Conservation (phyloP, 2,329 filamentous ascomycete species). For the Magnaporthiopsis incrustans region DNA sequence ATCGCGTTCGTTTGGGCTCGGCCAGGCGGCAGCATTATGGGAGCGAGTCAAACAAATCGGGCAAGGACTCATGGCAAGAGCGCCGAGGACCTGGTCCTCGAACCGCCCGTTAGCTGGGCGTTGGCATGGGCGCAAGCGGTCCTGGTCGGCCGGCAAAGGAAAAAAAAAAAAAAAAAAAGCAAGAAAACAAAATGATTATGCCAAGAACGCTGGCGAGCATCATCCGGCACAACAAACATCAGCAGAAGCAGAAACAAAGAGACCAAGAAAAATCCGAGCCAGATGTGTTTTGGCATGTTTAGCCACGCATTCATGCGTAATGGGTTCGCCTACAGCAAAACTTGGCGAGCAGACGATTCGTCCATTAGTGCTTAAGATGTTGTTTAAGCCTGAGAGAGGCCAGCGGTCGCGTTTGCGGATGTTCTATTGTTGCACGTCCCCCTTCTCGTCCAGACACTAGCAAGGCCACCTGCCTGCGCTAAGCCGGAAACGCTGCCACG, state of each 20-base stretch:
- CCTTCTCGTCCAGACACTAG: no score
- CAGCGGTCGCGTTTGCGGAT: neutral
- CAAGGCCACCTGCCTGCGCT: no score
- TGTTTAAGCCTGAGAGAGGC: neutral
- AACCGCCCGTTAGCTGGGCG: constrained; percentile 2
- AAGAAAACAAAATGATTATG: constrained; percentile 3
- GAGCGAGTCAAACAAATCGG: constrained; percentile 1
- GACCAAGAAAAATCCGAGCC: neutral
- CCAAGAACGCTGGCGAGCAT: neutral
- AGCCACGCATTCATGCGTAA: neutral
- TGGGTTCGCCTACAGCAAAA: neutral
- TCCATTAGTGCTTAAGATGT: neutral
- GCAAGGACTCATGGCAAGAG: constrained; percentile 1
- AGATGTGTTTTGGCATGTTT: neutral
- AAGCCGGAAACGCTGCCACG: no score
- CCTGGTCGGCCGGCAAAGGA: constrained; percentile 7
- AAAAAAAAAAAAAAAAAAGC: neutral
- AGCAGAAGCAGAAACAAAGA: constrained; percentile 6
- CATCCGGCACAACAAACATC: constrained; percentile 1
- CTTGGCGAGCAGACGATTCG: neutral
- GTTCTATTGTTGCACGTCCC: no score
- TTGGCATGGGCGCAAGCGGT: neutral
- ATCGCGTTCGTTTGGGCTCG: neutral
- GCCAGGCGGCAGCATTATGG: neutral
- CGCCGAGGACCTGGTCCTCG: constrained; percentile 5